Evolutionary conservation across 1,284 basidiomycete species (phyloP).

Genomic region (Ceratobasidium sp.): DNA sequence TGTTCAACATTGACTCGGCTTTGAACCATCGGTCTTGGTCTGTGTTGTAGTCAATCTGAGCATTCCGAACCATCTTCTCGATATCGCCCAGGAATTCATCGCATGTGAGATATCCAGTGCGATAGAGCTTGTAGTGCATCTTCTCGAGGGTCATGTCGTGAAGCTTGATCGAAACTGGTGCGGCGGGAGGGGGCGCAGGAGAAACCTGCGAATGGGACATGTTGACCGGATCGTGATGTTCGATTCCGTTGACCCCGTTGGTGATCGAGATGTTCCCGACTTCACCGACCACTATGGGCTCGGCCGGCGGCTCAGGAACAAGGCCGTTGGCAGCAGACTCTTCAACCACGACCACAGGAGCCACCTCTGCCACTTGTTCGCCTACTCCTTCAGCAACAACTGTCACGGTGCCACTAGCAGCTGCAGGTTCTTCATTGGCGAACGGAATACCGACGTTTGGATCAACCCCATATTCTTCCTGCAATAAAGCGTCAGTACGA

Average conservation of each 20-base stretch:
- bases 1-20: constrained; percentile 91
- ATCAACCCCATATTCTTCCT: constrained; percentile 83
- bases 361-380: not conserved
- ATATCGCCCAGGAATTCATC: constrained; percentile 91
- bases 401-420: not conserved
- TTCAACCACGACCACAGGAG: constrained; percentile 5
- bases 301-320: not conserved
- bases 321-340: not conserved
- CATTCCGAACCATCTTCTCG: constrained; percentile 90
- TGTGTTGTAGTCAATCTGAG: constrained; percentile 72
- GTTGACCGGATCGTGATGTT: constrained; percentile 17
- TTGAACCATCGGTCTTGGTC: constrained; percentile 85
- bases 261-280: constrained; percentile 30
- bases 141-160: constrained; percentile 92
- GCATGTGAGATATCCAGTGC: constrained; percentile 89
- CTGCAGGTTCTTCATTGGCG: constrained; percentile 12
- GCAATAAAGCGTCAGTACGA: no score
- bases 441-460: constrained; percentile 55
- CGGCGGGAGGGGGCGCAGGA: constrained; percentile 58
- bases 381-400: not conserved
- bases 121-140: constrained; percentile 90
- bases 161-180: constrained; percentile 58
- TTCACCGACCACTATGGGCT: constrained; percentile 3
- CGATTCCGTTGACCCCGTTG: constrained; percentile 55
- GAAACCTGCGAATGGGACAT: constrained; percentile 54